phyloP scores from a whole-genome alignment of 495 filamentous ascomycete genomes.

The Arthonia radiata region DNA sequence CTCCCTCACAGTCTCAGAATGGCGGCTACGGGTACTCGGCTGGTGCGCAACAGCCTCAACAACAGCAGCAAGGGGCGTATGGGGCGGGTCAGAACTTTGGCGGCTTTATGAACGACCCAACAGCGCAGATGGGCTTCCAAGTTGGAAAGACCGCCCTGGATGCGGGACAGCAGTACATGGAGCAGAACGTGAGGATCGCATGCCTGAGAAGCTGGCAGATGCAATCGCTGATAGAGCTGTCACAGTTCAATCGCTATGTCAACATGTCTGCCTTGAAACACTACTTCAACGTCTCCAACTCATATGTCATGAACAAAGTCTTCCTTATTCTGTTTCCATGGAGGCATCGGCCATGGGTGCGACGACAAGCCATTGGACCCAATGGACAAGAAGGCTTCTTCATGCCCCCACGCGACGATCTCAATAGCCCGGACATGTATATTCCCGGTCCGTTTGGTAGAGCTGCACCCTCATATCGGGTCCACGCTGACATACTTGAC shows the following conservation, averaged over 20 bases:
- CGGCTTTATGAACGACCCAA: constrained; percentile 81
- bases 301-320: constrained; percentile 16
- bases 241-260: not conserved
- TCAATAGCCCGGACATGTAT: constrained; percentile 98
- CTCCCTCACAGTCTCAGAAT: too few species aligned
- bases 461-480: not conserved
- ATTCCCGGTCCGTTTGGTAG: constrained; percentile 37
- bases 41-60: constrained; percentile 34
- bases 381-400: constrained; percentile 51
- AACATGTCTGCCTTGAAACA: constrained; percentile 15
- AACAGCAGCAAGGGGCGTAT: constrained; percentile 41
- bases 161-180: constrained; percentile 75
- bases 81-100: constrained; percentile 52
- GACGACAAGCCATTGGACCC: constrained; percentile 31
- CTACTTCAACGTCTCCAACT: constrained; percentile 21
- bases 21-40: too few species aligned
- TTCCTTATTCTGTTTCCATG: constrained; percentile 87
- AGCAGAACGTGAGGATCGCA: constrained; percentile 47
- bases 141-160: constrained; percentile 76
- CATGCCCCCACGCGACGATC: constrained; percentile 81
- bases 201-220: constrained; percentile 49
- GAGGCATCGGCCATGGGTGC: constrained; percentile 90
- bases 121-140: constrained; percentile 90
- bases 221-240: not conserved
- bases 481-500: constrained; percentile 1